Percentiles rank a stretch among this genome's conserved stretches.
phyloP scores from a whole-genome alignment of 306 rosid genomes.

The Ochetophila trinervis region DNA sequence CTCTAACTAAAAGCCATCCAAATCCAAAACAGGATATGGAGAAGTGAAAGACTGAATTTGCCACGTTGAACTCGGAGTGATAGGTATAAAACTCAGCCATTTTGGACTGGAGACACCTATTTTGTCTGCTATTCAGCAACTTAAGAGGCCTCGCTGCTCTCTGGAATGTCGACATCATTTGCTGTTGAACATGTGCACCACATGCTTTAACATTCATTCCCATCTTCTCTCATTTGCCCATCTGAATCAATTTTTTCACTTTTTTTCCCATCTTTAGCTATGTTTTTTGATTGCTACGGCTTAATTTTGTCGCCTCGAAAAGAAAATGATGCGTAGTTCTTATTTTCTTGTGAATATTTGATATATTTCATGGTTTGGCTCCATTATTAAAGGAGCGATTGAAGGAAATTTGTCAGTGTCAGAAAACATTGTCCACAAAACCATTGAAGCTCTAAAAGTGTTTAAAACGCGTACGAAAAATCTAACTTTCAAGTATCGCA shows the following conservation, averaged over 20 bases:
- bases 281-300: too few species aligned
- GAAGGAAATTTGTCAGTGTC: not conserved
- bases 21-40: slow-evolving; percentile 9
- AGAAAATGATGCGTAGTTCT: too few species aligned
- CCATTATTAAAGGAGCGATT: not conserved
- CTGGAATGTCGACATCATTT: slow-evolving; percentile 7
- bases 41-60: slow-evolving; percentile 10
- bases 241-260: too few species aligned
- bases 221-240: too few species aligned
- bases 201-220: slow-evolving; percentile 22
- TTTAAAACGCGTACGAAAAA: slow-evolving; percentile 17
- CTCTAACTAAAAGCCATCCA: too few species aligned
- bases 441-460: not conserved
- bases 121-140: slow-evolving; percentile 35
- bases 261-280: too few species aligned
- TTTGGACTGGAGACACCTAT: slow-evolving; percentile 28
- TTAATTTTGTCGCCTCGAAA: too few species aligned
- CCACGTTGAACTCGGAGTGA: slow-evolving; percentile 71
- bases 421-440: slow-evolving; percentile 15
- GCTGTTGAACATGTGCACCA: slow-evolving; percentile 18
- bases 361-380: not conserved
- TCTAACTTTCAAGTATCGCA: slow-evolving; percentile 5
- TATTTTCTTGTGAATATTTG: not conserved
- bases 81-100: slow-evolving; percentile 25
- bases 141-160: not conserved